Base-by-base conservation (phyloP, 139 green algal species). In the Ettlia oleoabundans region DNA sequence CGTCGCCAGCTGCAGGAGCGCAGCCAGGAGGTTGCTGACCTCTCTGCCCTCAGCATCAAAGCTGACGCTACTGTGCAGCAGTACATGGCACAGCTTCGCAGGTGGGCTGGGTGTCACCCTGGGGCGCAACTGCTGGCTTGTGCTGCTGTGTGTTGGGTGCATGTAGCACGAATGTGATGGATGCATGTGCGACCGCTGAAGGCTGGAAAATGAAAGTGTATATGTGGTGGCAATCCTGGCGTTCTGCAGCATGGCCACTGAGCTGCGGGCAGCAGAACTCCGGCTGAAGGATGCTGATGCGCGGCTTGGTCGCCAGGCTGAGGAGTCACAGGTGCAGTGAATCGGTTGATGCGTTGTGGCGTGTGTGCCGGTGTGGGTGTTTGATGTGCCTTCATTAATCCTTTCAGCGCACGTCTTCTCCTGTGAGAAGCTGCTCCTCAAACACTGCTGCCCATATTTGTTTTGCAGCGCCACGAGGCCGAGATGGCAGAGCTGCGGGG, bases 41-140 rank as follows among this genome's bases (percentile, higher is more conserved):
- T 85, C 52, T 85, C 72, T 8, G 42, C 71, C 2, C 70, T 83
- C 35, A 70, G 65, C 51, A 77, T 83, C 33, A 77, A 77, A 65
- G 78, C 66, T 8, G 66, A 77, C 37, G 24, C 58, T 3, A 81
- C 75, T 15, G 58, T 81, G 38, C 75, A 81, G 75, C 75, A 83
- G 78, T 83, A 77, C 78, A 83, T 83, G 78, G 78, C 35, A 3
- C 78, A 83, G 78, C 52, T 83, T 55, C 75, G 58, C 40, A n/a
- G n/a, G n/a, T n/a, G n/a, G n/a, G n/a, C n/a, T n/a, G n/a, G n/a
- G n/a, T n/a, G n/a, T n/a, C n/a, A n/a, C n/a, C n/a, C n/a, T n/a
- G n/a, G n/a, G n/a, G n/a, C n/a, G n/a, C n/a, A n/a, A n/a, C n/a
- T n/a, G n/a, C n/a, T n/a, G n/a, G n/a, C n/a, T n/a, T n/a, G n/a